Conservation (phyloP, 345 rosid genomes). For the Aquilaria sinensis region DNA sequence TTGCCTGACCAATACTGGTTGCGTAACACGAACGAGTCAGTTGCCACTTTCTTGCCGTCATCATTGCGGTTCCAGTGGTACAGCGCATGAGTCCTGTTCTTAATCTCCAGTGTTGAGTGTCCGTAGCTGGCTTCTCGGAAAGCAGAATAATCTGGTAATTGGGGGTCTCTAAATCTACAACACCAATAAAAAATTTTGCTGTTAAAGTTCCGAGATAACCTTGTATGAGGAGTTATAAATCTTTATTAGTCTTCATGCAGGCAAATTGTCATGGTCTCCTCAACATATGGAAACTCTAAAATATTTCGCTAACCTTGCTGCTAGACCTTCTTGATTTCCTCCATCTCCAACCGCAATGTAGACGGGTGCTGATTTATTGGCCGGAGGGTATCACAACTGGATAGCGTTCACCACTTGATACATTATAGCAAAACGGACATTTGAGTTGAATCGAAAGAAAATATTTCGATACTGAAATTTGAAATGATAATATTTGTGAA, state of each 20-base stretch:
- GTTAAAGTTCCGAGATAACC: neutral
- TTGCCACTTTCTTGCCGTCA: slow-evolving; percentile 67
- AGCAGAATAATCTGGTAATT: neutral
- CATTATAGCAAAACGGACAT: slow-evolving; percentile 61
- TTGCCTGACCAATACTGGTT: slow-evolving; percentile 73
- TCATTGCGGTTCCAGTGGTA: slow-evolving; percentile 95
- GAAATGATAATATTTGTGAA: slow-evolving; percentile 1
- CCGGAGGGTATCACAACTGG: too few relatives aligned
- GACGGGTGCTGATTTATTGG: slow-evolving; percentile 3
- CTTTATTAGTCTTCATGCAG: too few relatives aligned
- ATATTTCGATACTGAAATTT: slow-evolving; percentile 61
- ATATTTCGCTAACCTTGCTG: neutral
- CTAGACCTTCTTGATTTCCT: neutral
- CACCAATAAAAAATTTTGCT: neutral
- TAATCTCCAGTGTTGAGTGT: slow-evolving; percentile 78
- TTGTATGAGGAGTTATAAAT: too few relatives aligned
- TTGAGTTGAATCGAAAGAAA: too few relatives aligned
- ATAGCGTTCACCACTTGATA: slow-evolving; percentile 30
- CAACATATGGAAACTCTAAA: neutral
- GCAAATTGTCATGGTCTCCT: too few relatives aligned
- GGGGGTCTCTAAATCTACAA: neutral
- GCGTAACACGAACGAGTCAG: slow-evolving; percentile 54
- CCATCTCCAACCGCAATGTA: neutral
- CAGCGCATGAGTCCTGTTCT: slow-evolving; percentile 78
- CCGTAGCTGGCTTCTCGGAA: slow-evolving; percentile 24